Percentiles rank a stretch among this genome's conserved stretches.
Evolutionary conservation across 331 rosid genomes (phyloP).

Genomic region (Stylosanthes scabra): DNA sequence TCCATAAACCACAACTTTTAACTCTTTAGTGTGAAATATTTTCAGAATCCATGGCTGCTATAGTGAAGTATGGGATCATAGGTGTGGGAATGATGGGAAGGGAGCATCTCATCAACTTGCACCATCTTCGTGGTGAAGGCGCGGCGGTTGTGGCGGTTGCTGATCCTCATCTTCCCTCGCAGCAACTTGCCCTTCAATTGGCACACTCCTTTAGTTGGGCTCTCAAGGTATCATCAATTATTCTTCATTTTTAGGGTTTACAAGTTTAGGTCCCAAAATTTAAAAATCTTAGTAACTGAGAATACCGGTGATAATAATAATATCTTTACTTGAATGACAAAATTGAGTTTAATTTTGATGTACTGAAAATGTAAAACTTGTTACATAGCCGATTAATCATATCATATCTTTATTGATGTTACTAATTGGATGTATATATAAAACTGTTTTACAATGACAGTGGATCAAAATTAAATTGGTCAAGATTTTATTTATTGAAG

Average conservation of each 20-base stretch:
- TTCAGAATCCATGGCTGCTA: constrained; percentile 50
- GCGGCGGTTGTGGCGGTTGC: constrained; percentile 83
- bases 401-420: no score
- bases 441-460: no score
- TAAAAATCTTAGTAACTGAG: no score
- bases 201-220: constrained; percentile 72
- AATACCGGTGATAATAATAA: background rate
- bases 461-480: no score
- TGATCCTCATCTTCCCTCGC: constrained; percentile 85
- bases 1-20: background rate
- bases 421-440: no score
- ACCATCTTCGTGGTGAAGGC: constrained; percentile 68
- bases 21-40: background rate
- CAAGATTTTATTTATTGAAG: background rate
- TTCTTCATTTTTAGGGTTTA: no score
- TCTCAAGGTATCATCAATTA: constrained; percentile 54
- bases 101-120: constrained; percentile 83
- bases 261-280: no score
- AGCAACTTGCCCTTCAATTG: constrained; percentile 64
- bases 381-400: no score
- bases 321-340: background rate
- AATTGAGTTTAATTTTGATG: no score
- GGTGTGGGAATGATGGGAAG: constrained; percentile 99
- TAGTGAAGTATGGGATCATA: constrained; percentile 81
- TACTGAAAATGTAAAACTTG: no score